Evolutionary conservation across 1,284 basidiomycete species (phyloP), one percentile per base, ranked within the genome.

Genomic region (Trichosporon asahii): DNA sequence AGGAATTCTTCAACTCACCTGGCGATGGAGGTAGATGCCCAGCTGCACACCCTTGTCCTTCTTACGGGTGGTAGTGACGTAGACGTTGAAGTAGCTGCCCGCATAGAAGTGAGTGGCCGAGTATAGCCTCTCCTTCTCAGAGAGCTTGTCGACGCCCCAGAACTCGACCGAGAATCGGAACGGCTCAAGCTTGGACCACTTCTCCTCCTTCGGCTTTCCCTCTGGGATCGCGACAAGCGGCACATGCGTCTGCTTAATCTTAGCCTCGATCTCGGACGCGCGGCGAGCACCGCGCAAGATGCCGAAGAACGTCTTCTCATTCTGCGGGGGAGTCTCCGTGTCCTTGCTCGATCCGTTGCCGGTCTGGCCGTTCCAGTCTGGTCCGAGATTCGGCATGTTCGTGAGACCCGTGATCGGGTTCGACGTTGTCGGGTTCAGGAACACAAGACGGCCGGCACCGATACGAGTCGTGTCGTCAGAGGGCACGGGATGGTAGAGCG

Each of bases 21-120:
- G 93, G 11, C 94, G 87, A 78, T 95, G 93, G 2, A 98, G 86
- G 77, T 97, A 98, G 65, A 97, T 89, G 1, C 95, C 94, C 0
- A 97, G 86, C 79, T 97, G 94, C 76, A 77, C 88, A 85, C 81
- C 88, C 40, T 85, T 85, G 70, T 86, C 86, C 76, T 89, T 91
- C 85, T 90, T 90, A 71, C 88, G 87, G 57, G 91, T 88, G 65
- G 93, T 88, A 79, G 96, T 94, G 44, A 95, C 89, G 78, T 96
- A 75, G 69, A 75, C 79, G 46, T 79, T 79, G 70, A 79, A 78
- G 75, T 75, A 78, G 27, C 73, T 75, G 27, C 83, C 84, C 3
- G 85, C 74, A 72, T 86, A 85, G 70, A 85, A 85, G 70, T 85
- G 85, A 5, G 85, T 86, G 12, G 78, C 75, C 2, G 84, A 85